Base-by-base conservation (phyloP, 345 rosid genomes). In the Noccaea bulbosa region DNA sequence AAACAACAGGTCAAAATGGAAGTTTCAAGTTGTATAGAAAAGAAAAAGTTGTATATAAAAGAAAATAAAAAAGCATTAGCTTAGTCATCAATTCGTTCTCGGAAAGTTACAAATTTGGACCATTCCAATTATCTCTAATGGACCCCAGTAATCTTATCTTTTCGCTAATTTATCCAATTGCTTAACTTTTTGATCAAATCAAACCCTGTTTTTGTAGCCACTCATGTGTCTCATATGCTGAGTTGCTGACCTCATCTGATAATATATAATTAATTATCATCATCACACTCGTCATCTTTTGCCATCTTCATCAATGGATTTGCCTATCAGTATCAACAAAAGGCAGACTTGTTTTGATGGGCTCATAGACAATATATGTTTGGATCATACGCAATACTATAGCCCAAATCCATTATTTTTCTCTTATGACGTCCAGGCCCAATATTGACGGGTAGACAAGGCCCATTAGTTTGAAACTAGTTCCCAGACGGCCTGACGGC, bases 211-310 rank as follows among this genome's bases (percentile, higher is more conserved):
- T 67, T 59, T 60, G 62, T 22, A 58, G 62, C 67, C 72, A 57
- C 48, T 54, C 30, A 38, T 71, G 44, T 30, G 1, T 44, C 45
- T 41, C 50, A 30, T 27, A 27, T 24, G n/a, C 56, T 35, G 64
- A 38, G 22, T 32, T 24, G n/a, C 56, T 35, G 64, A 38, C 33
- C 39, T 72, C 63, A 45, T 37, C 32, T 60, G 35, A 39, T 37
- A 57, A 47, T 24, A 15, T 35, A 59, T 33, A 41, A 60, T 40
- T 32, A 33, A 22, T 45, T 34, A 49, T 62, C 49, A 35, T 62
- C 67, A 72, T 44, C 76, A 17, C 68, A 62, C n/a, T 71, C 76
- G 45, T 72, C 76, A 63, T 72, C 57, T 64, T 55, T 72, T 72
- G 70, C 49, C 15, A 30, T 56, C 52, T 16, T 16, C 45, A 65